Percentiles rank a stretch among this genome's conserved stretches.
Conservation (phyloP, 306 rosid species). For the Lathyrus sativus region DNA sequence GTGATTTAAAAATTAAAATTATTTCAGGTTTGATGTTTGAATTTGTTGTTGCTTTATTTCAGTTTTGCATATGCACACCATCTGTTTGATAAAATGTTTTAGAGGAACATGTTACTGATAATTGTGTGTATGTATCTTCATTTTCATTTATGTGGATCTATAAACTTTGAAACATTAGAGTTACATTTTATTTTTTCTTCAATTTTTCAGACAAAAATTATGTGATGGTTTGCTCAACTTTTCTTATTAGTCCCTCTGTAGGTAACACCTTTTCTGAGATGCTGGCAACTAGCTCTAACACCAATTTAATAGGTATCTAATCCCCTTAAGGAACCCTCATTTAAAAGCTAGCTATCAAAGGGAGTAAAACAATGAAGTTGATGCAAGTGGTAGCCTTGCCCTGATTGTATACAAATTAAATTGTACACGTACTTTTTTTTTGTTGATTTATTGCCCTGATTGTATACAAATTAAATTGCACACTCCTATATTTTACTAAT, state of each 20-base stretch:
- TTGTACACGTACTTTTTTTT: neutral
- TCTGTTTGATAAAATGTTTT: too few relatives aligned
- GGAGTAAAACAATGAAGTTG: neutral
- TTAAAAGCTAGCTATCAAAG: slow-evolving; percentile 6
- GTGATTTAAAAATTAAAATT: too few relatives aligned
- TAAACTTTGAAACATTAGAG: too few relatives aligned
- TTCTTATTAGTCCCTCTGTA: neutral
- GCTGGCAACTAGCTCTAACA: neutral
- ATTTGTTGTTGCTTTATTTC: too few relatives aligned
- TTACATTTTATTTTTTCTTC: too few relatives aligned
- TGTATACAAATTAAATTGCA: neutral
- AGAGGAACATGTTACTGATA: too few relatives aligned
- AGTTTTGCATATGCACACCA: too few relatives aligned
- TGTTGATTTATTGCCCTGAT: slow-evolving; percentile 15
- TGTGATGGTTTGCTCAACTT: neutral
- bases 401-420: too few relatives aligned
- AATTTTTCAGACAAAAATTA: too few relatives aligned
- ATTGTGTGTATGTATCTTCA: too few relatives aligned
- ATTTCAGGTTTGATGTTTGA: too few relatives aligned
- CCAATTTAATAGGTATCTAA: neutral
- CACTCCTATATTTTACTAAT: neutral
- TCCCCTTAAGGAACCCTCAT: neutral
- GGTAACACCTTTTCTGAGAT: neutral
- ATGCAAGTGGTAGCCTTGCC: neutral
- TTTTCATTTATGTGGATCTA: too few relatives aligned